phyloP scores from a whole-genome alignment of 2,329 filamentous ascomycete genomes.

The Cladosporium cucumerinum region DNA sequence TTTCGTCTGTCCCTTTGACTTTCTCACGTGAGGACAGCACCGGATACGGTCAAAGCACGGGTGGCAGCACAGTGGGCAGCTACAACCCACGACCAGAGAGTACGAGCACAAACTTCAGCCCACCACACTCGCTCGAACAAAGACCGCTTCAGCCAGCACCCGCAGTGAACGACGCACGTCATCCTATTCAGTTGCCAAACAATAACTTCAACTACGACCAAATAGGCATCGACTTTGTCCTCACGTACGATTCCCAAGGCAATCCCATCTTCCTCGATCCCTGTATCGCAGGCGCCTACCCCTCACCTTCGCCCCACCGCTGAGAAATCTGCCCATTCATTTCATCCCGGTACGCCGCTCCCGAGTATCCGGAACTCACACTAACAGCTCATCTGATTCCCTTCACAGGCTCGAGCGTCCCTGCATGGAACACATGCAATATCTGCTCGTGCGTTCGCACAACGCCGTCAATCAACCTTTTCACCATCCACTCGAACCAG shows the following conservation, averaged over 20 bases:
- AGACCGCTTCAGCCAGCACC: constrained; percentile 33
- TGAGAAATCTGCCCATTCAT: constrained; percentile 16
- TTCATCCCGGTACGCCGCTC: constrained; percentile 18
- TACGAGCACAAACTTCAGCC: constrained; percentile 47
- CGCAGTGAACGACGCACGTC: not conserved
- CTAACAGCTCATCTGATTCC: constrained; percentile 26
- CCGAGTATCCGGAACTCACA: constrained; percentile 3
- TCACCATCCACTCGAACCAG: constrained; percentile 38
- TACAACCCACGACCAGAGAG: constrained; percentile 50
- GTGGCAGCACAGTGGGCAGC: constrained; percentile 60
- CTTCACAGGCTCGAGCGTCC: constrained; percentile 74
- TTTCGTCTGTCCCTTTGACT: constrained; percentile 37
- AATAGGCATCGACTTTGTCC: constrained; percentile 83
- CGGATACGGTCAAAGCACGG: constrained; percentile 44
- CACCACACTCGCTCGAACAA: constrained; percentile 36
- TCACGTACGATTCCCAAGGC: constrained; percentile 66
- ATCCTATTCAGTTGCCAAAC: constrained; percentile 30
- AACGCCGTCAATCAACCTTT: constrained; percentile 39
- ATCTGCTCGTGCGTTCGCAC: constrained; percentile 61
- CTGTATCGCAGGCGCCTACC: constrained; percentile 49
- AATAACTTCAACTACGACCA: constrained; percentile 68
- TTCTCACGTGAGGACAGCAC: constrained; percentile 33
- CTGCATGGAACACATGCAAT: constrained; percentile 88
- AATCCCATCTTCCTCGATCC: constrained; percentile 25
- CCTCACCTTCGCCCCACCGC: constrained; percentile 56